Conservation (phyloP, 2,329 filamentous ascomycete genomes). For the Diaporthe eres region DNA sequence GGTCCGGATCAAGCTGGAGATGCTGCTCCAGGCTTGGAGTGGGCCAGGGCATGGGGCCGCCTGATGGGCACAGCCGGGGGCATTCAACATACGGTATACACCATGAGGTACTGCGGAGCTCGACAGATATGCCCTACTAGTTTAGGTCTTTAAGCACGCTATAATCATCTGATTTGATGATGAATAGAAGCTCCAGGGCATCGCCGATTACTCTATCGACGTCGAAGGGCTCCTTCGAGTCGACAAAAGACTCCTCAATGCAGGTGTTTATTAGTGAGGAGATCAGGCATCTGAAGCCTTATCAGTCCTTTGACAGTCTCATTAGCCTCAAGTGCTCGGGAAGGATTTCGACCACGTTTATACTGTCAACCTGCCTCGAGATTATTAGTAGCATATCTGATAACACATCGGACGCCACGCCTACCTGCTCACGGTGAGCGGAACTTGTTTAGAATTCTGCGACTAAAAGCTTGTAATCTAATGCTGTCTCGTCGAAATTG, state of each 20-base stretch:
- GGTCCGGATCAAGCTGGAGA: constrained; percentile 5
- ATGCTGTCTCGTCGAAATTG: neutral
- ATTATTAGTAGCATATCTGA: neutral
- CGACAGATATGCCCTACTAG: neutral
- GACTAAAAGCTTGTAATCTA: neutral
- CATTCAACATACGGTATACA: too few species aligned
- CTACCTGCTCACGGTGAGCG: neutral
- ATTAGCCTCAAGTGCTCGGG: neutral
- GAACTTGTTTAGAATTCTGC: neutral
- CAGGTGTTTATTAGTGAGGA: neutral
- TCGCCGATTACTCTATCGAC: neutral
- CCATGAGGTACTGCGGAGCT: neutral
- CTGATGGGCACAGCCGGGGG: neutral
- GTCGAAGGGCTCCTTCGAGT: neutral
- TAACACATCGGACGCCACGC: neutral
- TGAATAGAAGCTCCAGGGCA: neutral
- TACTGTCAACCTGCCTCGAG: neutral
- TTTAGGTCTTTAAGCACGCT: neutral
- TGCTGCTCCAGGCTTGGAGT: constrained; percentile 4
- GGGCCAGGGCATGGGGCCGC: neutral
- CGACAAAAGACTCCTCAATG: neutral
- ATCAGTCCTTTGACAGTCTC: neutral
- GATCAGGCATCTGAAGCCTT: neutral
- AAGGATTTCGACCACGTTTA: neutral
- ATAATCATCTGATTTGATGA: neutral